A percentile compares a stretch with the other conserved stretches of the same genome.
Evolutionary conservation across 2,329 filamentous ascomycete genomes (phyloP).

Genomic region (Raffaelea deltoideospora): DNA sequence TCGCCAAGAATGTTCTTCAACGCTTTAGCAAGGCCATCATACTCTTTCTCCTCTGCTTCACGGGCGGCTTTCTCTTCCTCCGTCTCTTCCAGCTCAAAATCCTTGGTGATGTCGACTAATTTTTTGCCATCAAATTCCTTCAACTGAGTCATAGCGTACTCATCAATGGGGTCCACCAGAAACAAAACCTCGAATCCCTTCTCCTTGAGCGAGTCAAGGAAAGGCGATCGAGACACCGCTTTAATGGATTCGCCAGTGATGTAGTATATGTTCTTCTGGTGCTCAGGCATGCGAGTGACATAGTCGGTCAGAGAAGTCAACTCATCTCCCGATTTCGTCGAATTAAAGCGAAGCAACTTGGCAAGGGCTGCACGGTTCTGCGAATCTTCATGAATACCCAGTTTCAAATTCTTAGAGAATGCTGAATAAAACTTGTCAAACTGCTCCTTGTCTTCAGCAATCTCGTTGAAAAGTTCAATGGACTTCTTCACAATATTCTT

Average conservation of each 20-base stretch:
- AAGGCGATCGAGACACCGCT: constrained; percentile 94
- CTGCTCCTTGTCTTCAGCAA: constrained; percentile 98
- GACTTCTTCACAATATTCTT: constrained; percentile 99
- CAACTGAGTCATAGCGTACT: constrained; percentile 98
- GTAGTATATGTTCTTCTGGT: constrained; percentile 99
- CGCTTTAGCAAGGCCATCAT: constrained; percentile 81
- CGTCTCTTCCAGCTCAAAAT: constrained; percentile 99
- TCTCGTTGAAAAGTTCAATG: constrained; percentile 98
- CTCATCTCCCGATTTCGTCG: constrained; percentile 97
- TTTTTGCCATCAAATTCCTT: constrained; percentile 99
- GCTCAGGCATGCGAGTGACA: constrained; percentile 97
- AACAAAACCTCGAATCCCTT: constrained; percentile 99
- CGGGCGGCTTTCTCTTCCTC: constrained; percentile 97
- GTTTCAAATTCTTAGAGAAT: constrained; percentile 99
- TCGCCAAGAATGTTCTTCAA: constrained; percentile 99
- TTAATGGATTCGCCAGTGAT: constrained; percentile 99
- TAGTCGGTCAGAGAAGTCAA: constrained; percentile 91
- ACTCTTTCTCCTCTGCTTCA: constrained; percentile 97
- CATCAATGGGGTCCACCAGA: constrained; percentile 97
- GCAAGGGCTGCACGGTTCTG: constrained; percentile 88
- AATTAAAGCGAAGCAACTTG: constrained; percentile 98
- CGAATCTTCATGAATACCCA: constrained; percentile 98
- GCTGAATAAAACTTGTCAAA: constrained; percentile 99
- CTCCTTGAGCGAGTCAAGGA: constrained; percentile 95
- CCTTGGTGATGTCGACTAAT: constrained; percentile 99